phyloP scores from a whole-genome alignment of 371 early-diverging fungal genomes.

The Mortierella sp. region DNA sequence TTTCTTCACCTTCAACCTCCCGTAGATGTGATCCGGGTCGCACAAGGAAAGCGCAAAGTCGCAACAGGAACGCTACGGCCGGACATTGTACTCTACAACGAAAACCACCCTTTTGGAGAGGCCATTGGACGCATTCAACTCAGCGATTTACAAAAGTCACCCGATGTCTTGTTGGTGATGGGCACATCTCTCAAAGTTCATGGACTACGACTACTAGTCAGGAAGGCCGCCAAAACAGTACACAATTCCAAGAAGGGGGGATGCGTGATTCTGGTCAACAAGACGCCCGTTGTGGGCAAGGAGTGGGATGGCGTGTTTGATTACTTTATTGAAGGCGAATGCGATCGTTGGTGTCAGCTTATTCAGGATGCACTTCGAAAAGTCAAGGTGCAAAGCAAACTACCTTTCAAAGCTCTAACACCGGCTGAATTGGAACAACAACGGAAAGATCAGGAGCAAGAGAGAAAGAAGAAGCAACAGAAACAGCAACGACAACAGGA shows the following conservation, averaged over 20 bases:
- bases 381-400: slow-evolving; percentile 49
- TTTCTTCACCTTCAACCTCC: too few relatives aligned
- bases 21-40: slow-evolving; percentile 60
- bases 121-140: slow-evolving; percentile 78
- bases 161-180: slow-evolving; percentile 95
- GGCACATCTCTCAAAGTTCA: slow-evolving; percentile 98
- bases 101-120: slow-evolving; percentile 92
- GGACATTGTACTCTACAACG: slow-evolving; percentile 97
- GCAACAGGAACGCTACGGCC: slow-evolving; percentile 92
- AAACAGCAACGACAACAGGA: neutral
- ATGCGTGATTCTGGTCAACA: slow-evolving; percentile 71
- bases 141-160: slow-evolving; percentile 75
- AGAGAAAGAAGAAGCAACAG: slow-evolving; percentile 11
- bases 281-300: slow-evolving; percentile 66
- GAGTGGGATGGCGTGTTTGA: slow-evolving; percentile 92
- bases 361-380: slow-evolving; percentile 51
- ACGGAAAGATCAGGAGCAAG: slow-evolving; percentile 27
- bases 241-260: slow-evolving; percentile 59
- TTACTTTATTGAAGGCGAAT: slow-evolving; percentile 84
- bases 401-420: slow-evolving; percentile 47
- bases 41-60: slow-evolving; percentile 78
- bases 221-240: slow-evolving; percentile 82
- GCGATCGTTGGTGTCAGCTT: slow-evolving; percentile 75
- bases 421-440: slow-evolving; percentile 24
- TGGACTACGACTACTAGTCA: slow-evolving; percentile 92